Base-by-base conservation (phyloP, 2,329 filamentous ascomycete species). In the Paecilomyces variotii region DNA sequence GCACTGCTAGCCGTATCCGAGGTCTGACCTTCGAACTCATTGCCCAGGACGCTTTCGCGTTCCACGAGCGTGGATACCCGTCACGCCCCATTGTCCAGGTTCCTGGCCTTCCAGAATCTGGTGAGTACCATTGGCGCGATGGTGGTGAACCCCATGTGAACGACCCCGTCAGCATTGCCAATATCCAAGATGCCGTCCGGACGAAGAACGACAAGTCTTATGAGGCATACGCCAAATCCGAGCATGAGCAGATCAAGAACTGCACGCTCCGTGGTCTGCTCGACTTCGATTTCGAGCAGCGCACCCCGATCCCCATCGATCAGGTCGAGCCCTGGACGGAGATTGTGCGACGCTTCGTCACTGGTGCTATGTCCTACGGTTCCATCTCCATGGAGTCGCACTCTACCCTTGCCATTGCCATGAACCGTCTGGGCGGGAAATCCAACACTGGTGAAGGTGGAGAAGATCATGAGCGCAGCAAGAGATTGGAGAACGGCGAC, bases 171-270 rank as follows among this genome's bases (percentile, higher is more conserved):
- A 92, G 90, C 63, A 96, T 97, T 78, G 93, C 93, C 70, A 97
- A 97, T 76, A 91, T 97, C 61, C 93, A 97, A 76, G 93, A 97
- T 74, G 93, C 93, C 11, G 93, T 97, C 14, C 89, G 93, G 60
- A 93, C 88, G 63, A 97, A 97, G 85, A 97, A 97, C 70, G 92
- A 97, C 80, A 96, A 96, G 79, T 97, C 93, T 0, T 97, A 97
- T 75, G 92, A 97, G 77, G 92, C 93, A 0, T 97, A 97, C 78
- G 96, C 93, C 0, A 85, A 88, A 62, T 89, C 91, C 2, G 91
- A 94, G 73, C 96, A 96, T 70, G 92, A 97, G 79, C 90, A 94
- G 71, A 96, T 97, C 80, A 97, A 96, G 81, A 86, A 91, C 69
- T 97, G 93, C 77, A 97, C 93, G 0, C 85, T 97, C 6, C 90